Conservation (phyloP, 2,329 filamentous ascomycete species). For the Epichloe uncinata region DNA sequence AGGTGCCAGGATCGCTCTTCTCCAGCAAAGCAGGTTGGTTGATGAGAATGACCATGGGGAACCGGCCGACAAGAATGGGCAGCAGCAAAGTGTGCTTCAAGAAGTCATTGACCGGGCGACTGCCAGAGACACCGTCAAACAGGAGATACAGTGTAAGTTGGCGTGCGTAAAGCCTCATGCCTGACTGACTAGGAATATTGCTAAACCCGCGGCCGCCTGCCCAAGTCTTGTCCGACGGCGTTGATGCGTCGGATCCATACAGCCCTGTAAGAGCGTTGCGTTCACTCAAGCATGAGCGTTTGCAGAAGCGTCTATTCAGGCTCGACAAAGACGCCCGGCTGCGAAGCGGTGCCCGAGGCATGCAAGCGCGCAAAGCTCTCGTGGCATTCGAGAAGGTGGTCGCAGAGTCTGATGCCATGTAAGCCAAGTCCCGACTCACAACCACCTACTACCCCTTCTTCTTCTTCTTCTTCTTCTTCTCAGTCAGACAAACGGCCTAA, state of each 20-base stretch:
- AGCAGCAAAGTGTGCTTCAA: conserved; percentile 40
- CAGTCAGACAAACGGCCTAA: background rate
- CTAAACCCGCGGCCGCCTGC: conserved; percentile 8
- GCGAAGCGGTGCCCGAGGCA: conserved; percentile 60
- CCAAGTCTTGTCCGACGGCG: conserved; percentile 41
- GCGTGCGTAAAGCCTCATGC: no score
- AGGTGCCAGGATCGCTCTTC: conserved; percentile 48
- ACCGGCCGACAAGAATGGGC: background rate
- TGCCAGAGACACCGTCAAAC: conserved; percentile 40
- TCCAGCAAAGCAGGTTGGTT: conserved; percentile 48
- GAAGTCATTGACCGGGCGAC: conserved; percentile 52
- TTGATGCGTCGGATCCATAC: conserved; percentile 43
- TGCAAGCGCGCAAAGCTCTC: conserved; percentile 63
- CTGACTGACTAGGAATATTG: background rate
- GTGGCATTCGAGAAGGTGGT: conserved; percentile 55
- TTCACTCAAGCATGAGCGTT: conserved; percentile 45
- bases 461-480: background rate
- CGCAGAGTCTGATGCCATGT: conserved; percentile 41
- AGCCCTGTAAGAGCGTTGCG: conserved; percentile 48
- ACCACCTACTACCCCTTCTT: background rate
- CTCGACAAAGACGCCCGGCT: conserved; percentile 61
- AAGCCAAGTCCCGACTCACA: conserved; percentile 12
- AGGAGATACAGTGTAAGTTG: conserved; percentile 44
- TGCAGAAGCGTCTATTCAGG: conserved; percentile 51
- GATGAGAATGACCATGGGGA: conserved; percentile 18